A percentile compares a stretch with the other conserved stretches of the same genome.
Conservation (phyloP, 768 basidiomycete species). For the Sarcodon sp. region DNA sequence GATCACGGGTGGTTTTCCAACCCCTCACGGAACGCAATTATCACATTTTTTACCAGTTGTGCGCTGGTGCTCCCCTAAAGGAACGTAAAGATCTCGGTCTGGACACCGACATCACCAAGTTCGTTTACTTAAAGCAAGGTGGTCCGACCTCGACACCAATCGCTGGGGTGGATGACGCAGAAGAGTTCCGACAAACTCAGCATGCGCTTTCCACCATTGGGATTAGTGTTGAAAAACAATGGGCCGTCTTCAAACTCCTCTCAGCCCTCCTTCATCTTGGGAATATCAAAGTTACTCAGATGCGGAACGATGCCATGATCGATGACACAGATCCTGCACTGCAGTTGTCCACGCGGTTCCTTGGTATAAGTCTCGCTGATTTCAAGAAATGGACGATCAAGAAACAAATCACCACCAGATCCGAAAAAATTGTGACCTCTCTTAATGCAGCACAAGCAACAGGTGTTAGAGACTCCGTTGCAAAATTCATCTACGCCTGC, state of each 20-base stretch:
- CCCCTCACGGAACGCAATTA: slow-evolving; percentile 96
- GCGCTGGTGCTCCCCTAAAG: slow-evolving; percentile 89
- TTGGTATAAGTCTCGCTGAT: slow-evolving; percentile 81
- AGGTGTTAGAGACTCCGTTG: slow-evolving; percentile 91
- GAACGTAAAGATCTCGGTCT: slow-evolving; percentile 93
- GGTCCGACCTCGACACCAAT: slow-evolving; percentile 83
- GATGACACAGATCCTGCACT: slow-evolving; percentile 77
- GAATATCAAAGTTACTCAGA: slow-evolving; percentile 82
- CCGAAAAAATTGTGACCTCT: slow-evolving; percentile 88
- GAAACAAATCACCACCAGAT: slow-evolving; percentile 90
- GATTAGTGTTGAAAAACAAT: slow-evolving; percentile 94
- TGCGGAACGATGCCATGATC: slow-evolving; percentile 72
- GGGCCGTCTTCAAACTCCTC: slow-evolving; percentile 92
- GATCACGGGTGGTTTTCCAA: slow-evolving; percentile 95
- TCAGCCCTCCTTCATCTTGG: slow-evolving; percentile 95
- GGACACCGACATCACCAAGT: slow-evolving; percentile 74
- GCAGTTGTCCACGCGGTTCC: slow-evolving; percentile 71
- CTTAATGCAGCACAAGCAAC: slow-evolving; percentile 82
- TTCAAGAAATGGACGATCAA: slow-evolving; percentile 99
- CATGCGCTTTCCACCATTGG: slow-evolving; percentile 94
- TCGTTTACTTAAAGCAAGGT: slow-evolving; percentile 88
- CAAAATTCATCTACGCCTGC: slow-evolving; percentile 98
- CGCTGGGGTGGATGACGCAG: slow-evolving; percentile 85
- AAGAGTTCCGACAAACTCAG: slow-evolving; percentile 90
- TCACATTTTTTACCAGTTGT: slow-evolving; percentile 99